Conservation (phyloP, 2,329 filamentous ascomycete species). For the Pseudogymnoascus sp. region DNA sequence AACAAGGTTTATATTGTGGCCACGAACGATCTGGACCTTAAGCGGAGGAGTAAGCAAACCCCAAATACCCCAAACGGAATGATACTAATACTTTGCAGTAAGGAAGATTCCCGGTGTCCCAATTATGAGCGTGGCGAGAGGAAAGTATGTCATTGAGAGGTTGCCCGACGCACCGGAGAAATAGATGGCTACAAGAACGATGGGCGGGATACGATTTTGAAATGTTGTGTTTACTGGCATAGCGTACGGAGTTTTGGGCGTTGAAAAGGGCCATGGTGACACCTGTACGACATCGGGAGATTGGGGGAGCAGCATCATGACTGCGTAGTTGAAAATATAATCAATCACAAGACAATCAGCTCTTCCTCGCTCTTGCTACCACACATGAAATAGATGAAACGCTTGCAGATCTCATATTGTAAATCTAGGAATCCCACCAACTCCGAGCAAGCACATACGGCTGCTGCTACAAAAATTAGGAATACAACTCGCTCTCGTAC, state of each 20-base stretch:
- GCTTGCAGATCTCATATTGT: constrained; percentile 6
- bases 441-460: constrained; percentile 7
- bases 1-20: constrained; percentile 69
- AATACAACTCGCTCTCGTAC: constrained; percentile 8
- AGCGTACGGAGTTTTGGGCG: constrained; percentile 8
- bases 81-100: constrained; percentile 12
- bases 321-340: neutral
- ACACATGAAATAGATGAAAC: neutral
- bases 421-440: constrained; percentile 9
- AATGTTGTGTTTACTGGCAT: constrained; percentile 4
- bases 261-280: constrained; percentile 5
- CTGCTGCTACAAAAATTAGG: neutral
- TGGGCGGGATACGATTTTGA: neutral
- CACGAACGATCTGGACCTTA: constrained; percentile 68
- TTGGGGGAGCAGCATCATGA: neutral
- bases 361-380: neutral
- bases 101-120: constrained; percentile 65
- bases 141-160: constrained; percentile 92
- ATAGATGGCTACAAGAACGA: constrained; percentile 13
- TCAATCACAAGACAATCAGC: constrained; percentile 1
- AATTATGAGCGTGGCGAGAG: constrained; percentile 71
- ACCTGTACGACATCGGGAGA: constrained; percentile 1
- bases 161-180: constrained; percentile 72
- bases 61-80: neutral
- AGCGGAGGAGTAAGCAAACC: constrained; percentile 48